Evolutionary conservation across 2,329 filamentous ascomycete species (phyloP), one percentile per base, ranked within the genome.

Genomic region (Aspergillus vadensis): DNA sequence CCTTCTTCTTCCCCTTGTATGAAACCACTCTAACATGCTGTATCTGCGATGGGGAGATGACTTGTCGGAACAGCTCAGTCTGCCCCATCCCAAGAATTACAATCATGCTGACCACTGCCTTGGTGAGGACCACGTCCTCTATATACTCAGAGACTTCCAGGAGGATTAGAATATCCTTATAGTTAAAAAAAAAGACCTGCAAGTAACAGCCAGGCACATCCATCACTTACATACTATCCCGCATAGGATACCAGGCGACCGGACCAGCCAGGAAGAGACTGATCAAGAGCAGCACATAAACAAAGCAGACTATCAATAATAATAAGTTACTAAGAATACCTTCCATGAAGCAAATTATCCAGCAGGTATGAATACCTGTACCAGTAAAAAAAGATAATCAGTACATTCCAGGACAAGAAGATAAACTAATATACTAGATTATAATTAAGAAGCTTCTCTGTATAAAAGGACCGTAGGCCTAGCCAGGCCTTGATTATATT

Each of bases 391-490:
- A 69, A 53, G 5, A 69, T 62, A 9, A 59, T 57, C 3, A 62
- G 51, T 7, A 76, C 25, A 8, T 75, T 78, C 62, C 71, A 74
- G 32, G 67, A 62, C 2, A 79, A 57, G 58, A 80, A 80, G 2
- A 62, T 64, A 3, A 48, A 63, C 77, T 77, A 79, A 25, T 76
- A 61, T 57, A 80, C 76, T 4, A 66, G 67, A 56, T 81, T 80
- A 79, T 79, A 81, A 32, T 79, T 79, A 4, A 80, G 71, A 55
- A 79, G 79, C 56, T 77, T 73, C 61, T 81, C 79, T 0, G 79
- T 81, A 62, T 79, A 80, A 69, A 82, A 82, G 9, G 81, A 69
- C 5, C 79, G 77, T 43, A 81, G 67, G 63, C 81, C 81, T 9
- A 81, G 67, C 70, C 70, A 73, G 55, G 68, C 63, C 21, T 55